These are phyloP conservation scores for Volvariella volvacea DNA, from an alignment of 1,284 basidiomycete species.

Conservation along the genomic window DNA sequence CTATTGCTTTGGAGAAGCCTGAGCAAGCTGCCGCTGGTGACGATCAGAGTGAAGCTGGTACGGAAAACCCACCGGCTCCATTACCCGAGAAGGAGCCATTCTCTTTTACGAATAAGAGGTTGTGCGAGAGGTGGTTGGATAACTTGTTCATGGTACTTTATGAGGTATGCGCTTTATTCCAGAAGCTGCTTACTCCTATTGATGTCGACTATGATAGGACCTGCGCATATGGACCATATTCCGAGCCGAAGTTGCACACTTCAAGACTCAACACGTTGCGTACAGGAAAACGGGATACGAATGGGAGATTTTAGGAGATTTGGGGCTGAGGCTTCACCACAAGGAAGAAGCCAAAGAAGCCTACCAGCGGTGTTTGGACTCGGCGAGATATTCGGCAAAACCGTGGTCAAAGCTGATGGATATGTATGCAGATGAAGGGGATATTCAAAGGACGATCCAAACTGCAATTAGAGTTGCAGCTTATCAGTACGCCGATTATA, in stretches of 20 bases:
- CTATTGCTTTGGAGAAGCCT: slow-evolving; percentile 50
- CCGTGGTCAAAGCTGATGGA: slow-evolving; percentile 92
- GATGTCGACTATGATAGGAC: slow-evolving; percentile 47
- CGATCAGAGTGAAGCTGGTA: slow-evolving; percentile 30
- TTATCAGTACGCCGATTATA: slow-evolving; percentile 83
- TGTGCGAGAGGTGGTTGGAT: slow-evolving; percentile 98
- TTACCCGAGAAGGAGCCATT: slow-evolving; percentile 52
- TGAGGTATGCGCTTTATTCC: slow-evolving; percentile 51
- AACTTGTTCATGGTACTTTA: slow-evolving; percentile 99
- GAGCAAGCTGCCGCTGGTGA: slow-evolving; percentile 50
- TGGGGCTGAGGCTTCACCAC: slow-evolving; percentile 89
- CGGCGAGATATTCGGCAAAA: slow-evolving; percentile 81
- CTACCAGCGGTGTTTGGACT: slow-evolving; percentile 89
- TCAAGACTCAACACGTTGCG: slow-evolving; percentile 94
- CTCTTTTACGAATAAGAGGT: slow-evolving; percentile 92
- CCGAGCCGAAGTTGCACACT: slow-evolving; percentile 97
- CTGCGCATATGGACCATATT: slow-evolving; percentile 99
- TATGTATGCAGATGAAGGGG: slow-evolving; percentile 91
- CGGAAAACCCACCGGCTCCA: slow-evolving; percentile 20
- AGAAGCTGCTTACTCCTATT: background rate
- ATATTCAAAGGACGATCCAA: slow-evolving; percentile 86
- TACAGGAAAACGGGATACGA: slow-evolving; percentile 96
- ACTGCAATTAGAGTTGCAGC: slow-evolving; percentile 89
- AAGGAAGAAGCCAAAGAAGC: slow-evolving; percentile 98
- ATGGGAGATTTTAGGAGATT: slow-evolving; percentile 98